Base-by-base conservation (phyloP, 495 filamentous ascomycete genomes). In the Neurospora sp. region DNA sequence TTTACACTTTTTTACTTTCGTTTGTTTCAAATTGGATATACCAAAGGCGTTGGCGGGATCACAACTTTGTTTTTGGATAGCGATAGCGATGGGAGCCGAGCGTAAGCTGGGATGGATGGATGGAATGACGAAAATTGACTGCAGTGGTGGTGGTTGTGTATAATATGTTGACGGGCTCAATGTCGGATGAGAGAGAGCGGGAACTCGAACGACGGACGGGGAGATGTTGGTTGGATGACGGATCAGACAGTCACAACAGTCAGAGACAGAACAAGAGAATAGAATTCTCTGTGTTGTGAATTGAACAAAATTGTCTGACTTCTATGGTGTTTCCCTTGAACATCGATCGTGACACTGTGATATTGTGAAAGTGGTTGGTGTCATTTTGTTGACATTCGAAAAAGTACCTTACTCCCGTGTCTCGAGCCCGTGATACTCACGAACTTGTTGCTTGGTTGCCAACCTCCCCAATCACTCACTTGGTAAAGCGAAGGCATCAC, bases 31-130 rank as follows among this genome's bases (percentile, higher is more conserved):
- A 69, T 71, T 72, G 73, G 72, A 73, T 74, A 77, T 76, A 76
- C 77, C 73, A 79, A 70, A 71, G 78, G 78, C 76, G 78, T 79
- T 79, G 73, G 41, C 27, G 72, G 42, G 68, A 70, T 41, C 47
- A 72, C 68, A 73, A 71, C 47, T 44, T 70, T n/a, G 40, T n/a
- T 44, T 38, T 27, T n/a, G 40, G 12, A 65, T 27, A 44, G 41
- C 41, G 22, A 59, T 59, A 59, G 47, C 47, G 47, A 59, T 27
- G 47, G 47, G 20, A 53, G 40, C 40, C 16, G 27, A 31, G 27
- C 27, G 27, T 31, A 31, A 53, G 45, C 20, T 8, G 14, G 4
- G 47, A 59, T 31, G 47, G 47, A 7, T 22, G 20, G 45, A 12
- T 22, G 20, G 53, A 31, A 61, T 35, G 27, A 27, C 5, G 53